Conservation (phyloP, 73 alveolate genomes). For the Tetrahymena elliotti region DNA sequence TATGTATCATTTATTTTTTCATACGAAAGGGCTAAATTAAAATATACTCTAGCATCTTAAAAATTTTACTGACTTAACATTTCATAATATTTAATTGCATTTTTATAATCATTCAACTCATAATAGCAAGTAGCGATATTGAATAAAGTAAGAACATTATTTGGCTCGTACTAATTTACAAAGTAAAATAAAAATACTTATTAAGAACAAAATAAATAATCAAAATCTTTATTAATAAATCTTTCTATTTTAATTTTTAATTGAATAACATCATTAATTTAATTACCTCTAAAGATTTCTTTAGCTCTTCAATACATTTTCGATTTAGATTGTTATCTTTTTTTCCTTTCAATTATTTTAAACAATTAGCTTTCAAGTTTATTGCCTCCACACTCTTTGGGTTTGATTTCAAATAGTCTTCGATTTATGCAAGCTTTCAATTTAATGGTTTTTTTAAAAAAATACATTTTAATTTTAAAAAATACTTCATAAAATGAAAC, state of each 20-base stretch:
- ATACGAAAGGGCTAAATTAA: not conserved
- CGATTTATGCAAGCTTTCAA: not conserved
- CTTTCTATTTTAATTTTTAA: not conserved
- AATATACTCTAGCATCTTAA: not conserved
- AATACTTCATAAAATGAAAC: too few species aligned
- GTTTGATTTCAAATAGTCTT: not conserved
- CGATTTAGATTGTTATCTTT: not conserved
- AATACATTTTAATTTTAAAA: too few species aligned
- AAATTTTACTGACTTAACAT: not conserved
- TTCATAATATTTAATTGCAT: not conserved
- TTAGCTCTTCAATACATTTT: not conserved
- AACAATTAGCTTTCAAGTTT: not conserved
- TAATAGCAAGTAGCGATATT: not conserved
- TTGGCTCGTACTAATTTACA: not conserved
- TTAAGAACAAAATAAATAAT: too few species aligned
- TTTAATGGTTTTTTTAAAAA: not conserved
- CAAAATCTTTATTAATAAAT: too few species aligned
- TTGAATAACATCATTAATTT: not conserved
- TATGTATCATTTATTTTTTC: not conserved
- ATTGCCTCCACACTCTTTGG: not conserved
- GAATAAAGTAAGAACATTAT: not conserved
- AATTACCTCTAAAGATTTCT: not conserved
- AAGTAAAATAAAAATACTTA: not conserved
- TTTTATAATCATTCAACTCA: not conserved
- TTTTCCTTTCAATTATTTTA: not conserved